Base-by-base conservation (phyloP, 345 rosid genomes). In the Noccaea bulbosa region DNA sequence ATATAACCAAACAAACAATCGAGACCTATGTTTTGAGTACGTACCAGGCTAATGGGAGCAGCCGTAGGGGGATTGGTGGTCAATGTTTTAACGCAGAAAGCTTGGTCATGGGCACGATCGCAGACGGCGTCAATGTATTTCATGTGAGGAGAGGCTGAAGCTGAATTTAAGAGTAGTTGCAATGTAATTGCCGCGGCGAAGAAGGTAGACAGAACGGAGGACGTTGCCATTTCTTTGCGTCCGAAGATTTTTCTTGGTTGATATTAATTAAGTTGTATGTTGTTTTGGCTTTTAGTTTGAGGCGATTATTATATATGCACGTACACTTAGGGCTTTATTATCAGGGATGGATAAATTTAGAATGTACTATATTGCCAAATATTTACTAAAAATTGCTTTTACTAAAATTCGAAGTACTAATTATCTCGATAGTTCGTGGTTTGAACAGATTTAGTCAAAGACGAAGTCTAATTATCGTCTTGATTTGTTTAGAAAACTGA, bases 41-140 rank as follows among this genome's bases (percentile, higher is more conserved):
- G 14, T 75, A 75, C 79, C 65, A 75, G 41, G 57, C 7, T 34
- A 53, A 46, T 62, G 40, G 79, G 71, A 41, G 70, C 32, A 43
- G 70, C 40, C 6, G 79, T 70, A 24, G 79, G 5, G 3, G 79
- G 79, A 24, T 62, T 3, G 0, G 49, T 2, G 35, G 75, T 63
- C 41, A 76, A 56, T 7, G 79, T 76, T 11, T 76, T 70, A 6
- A n/a, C 20, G 49, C 79, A 76, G 33, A 17, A 64, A 40, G 47
- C 39, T 56, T 45, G 49, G 60, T 76, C 79, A 24, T 62, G 70
- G 8, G 69, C 32, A 2, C 79, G 70, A 37, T 75, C 74, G 4
- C 79, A 75, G 12, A 75, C 16, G 5, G 75, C 54, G 35, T 75
- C 74, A 32, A 75, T 69, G 75, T 68, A 75, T 53, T 74, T 67